Percentiles rank a stretch among this genome's conserved stretches.
Conservation (phyloP, 768 basidiomycete species). For the Pisolithus orientalis region DNA sequence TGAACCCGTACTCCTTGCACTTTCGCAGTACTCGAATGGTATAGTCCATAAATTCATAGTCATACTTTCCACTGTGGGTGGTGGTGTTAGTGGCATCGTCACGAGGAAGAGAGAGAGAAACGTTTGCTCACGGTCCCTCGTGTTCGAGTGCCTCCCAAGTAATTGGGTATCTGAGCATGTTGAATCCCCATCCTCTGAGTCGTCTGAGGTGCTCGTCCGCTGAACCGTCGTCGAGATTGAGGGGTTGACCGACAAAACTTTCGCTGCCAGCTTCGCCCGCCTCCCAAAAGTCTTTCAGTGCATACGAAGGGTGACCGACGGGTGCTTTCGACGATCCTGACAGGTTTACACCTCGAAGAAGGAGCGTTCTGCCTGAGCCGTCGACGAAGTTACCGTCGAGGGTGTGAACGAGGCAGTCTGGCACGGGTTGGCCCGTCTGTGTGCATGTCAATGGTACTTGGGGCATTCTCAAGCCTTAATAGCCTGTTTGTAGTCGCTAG, state of each 20-base stretch:
- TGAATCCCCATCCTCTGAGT: slow-evolving; percentile 93
- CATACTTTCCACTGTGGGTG: slow-evolving; percentile 69
- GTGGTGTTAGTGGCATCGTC: not conserved
- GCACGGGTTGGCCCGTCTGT: slow-evolving; percentile 9
- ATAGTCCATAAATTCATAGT: slow-evolving; percentile 90
- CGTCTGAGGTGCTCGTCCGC: slow-evolving; percentile 83
- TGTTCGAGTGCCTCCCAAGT: slow-evolving; percentile 96
- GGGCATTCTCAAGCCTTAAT: slow-evolving; percentile 12
- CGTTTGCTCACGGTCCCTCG: slow-evolving; percentile 79
- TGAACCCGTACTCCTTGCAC: slow-evolving; percentile 89
- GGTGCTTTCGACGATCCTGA: slow-evolving; percentile 88
- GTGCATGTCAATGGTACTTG: slow-evolving; percentile 13
- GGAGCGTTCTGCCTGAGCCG: slow-evolving; percentile 62
- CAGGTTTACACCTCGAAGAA: slow-evolving; percentile 93
- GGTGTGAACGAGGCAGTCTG: slow-evolving; percentile 52
- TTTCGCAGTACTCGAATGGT: slow-evolving; percentile 80
- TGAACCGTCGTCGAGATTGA: slow-evolving; percentile 79
- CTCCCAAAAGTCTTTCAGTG: slow-evolving; percentile 78
- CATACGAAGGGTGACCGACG: slow-evolving; percentile 56
- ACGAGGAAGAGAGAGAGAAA: not conserved
- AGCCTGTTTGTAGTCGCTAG: not conserved
- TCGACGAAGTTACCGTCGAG: slow-evolving; percentile 67
- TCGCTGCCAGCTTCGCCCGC: slow-evolving; percentile 61
- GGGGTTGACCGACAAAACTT: slow-evolving; percentile 69
- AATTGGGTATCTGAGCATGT: slow-evolving; percentile 73